Base-by-base conservation (phyloP, 768 basidiomycete genomes). In the Dendrothele bispora region DNA sequence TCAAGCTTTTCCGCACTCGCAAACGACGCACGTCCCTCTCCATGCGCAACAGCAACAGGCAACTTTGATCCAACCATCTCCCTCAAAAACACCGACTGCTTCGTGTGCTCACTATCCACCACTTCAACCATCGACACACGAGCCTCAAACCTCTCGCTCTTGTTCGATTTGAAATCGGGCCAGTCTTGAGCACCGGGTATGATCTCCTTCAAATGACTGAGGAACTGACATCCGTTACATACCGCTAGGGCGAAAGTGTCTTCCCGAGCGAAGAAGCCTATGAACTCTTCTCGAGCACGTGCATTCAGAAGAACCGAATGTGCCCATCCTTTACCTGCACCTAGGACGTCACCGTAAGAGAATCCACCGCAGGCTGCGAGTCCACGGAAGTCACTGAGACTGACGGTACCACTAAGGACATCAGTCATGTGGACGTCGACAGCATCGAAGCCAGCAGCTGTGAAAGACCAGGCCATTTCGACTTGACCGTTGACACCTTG, bases 371-470 rank as follows among this genome's bases (percentile, higher is more conserved):
- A 98, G 2, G 95, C 95, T 6, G 90, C 95, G 45, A 99, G 64
- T 35, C 97, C 97, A 39, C 82, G 79, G 79, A 97, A 98, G 47
- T 71, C 68, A 10, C 60, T 49, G 29, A 99, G 76, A 35, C 73
- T 77, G 37, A 84, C 69, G 20, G 58, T 58, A 32, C 91, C 91
- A 29, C 77, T 74, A 53, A 99, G 81, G 65, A 99, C 84, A 66
- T 99, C 97, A 11, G 92, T 89, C 95, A 98, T 98, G 69, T 99
- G 97, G 4, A 98, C 91, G 61, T 99, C 97, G 44, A 98, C 75
- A 7, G 95, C 88, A 55, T 91, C 87, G 63, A 99, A 99, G 8
- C 97, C 97, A 7, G 94, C 94, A 2, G 82, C 88, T 6, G 85
- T 78, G 72, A 99, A 98, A 22, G 95, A 82, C 93, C 94, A 99